phyloP scores from a whole-genome alignment of 352 stramenopile species.

The Paralagenidium karlingii region DNA sequence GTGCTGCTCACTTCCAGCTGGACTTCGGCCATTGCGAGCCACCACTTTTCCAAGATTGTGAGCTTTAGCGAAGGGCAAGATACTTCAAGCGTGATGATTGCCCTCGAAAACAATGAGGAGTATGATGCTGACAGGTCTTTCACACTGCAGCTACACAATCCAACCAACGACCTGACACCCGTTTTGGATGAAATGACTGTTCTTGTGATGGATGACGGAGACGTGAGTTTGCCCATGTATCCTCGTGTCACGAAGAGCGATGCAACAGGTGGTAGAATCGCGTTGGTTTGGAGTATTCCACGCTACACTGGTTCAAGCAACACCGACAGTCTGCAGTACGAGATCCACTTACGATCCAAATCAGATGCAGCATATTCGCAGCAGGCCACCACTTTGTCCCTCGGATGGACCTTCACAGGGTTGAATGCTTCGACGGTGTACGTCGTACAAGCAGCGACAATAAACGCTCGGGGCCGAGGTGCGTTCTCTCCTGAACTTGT shows the following conservation, averaged over 20 bases:
- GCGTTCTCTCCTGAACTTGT: constrained; percentile 9
- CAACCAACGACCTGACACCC: constrained; percentile 11
- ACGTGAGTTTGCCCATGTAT: constrained; percentile 21
- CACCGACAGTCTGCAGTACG: constrained; percentile 6
- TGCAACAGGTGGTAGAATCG: constrained; percentile 16
- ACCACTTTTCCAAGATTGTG: constrained; percentile 12
- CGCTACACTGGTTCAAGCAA: constrained; percentile 12
- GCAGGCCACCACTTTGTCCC: too few relatives aligned
- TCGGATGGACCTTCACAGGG: background rate
- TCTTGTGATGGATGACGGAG: constrained; percentile 18
- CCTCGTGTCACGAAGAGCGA: constrained; percentile 1
- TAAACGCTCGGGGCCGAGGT: constrained; percentile 13
- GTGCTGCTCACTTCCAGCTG: constrained; percentile 15
- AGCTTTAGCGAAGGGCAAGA: constrained; percentile 14
- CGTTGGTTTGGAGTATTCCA: constrained; percentile 8
- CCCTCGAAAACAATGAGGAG: constrained; percentile 15
- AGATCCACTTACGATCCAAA: constrained; percentile 2
- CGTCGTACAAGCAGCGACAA: constrained; percentile 6
- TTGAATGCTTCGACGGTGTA: constrained; percentile 13
- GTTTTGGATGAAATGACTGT: constrained; percentile 8
- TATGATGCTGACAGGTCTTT: constrained; percentile 17
- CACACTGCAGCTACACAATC: constrained; percentile 11
- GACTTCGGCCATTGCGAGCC: constrained; percentile 11
- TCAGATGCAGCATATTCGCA: background rate
- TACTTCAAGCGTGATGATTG: constrained; percentile 3